Conservation (phyloP, 2,329 filamentous ascomycete genomes). For the Fusarium chlamydosporum region DNA sequence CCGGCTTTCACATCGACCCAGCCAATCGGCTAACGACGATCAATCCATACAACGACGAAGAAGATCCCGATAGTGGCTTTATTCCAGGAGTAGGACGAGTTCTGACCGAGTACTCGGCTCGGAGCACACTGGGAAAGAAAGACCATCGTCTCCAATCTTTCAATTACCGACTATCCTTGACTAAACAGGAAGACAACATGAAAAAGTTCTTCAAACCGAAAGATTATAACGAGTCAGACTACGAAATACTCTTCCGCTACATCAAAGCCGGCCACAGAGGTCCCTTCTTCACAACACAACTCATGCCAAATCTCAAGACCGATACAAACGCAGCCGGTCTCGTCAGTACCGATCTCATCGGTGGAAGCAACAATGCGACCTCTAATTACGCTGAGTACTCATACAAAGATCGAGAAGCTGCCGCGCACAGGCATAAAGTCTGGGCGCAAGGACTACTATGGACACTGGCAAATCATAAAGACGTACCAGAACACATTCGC, state of each 20-base stretch:
- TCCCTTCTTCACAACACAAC: conserved; percentile 24
- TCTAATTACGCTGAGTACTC: conserved; percentile 40
- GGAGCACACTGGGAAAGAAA: conserved; percentile 7
- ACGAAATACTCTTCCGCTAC: conserved; percentile 37
- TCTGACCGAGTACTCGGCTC: not conserved
- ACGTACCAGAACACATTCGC: conserved; percentile 14
- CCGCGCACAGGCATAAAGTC: conserved; percentile 15
- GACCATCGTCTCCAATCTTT: conserved; percentile 41
- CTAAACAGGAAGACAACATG: conserved; percentile 19
- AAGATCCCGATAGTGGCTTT: conserved; percentile 24
- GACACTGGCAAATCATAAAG: conserved; percentile 32
- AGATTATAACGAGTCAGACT: conserved; percentile 29
- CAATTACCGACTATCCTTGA: conserved; percentile 34
- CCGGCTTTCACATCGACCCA: conserved; percentile 25
- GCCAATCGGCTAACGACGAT: conserved; percentile 12
- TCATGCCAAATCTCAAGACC: conserved; percentile 41
- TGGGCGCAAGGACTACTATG: conserved; percentile 36
- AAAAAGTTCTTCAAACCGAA: conserved; percentile 32
- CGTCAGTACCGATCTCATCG: conserved; percentile 38
- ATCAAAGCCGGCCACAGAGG: conserved; percentile 28
- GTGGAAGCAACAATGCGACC: conserved; percentile 25
- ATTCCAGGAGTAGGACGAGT: conserved; percentile 21
- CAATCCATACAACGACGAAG: conserved; percentile 19
- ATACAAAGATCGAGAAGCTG: conserved; percentile 12
- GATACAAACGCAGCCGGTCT: conserved; percentile 36